Evolutionary conservation across 108 stramenopile species (phyloP), one percentile per base, ranked within the genome.

Genomic region (Pseudonitzschia pungens): DNA sequence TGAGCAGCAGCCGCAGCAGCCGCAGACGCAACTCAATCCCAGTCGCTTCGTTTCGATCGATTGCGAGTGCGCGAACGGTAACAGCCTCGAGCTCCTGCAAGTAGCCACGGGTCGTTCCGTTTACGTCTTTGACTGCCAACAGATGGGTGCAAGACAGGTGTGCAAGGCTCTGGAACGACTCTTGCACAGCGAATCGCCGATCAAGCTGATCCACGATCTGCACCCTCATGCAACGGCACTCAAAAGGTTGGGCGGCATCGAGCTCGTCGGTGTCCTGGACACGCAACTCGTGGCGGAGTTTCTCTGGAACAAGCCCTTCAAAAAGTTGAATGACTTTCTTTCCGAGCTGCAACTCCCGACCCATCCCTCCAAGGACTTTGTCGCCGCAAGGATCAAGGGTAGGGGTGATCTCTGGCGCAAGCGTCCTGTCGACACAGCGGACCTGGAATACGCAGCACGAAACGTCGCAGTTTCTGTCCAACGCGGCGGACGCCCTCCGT

Each of bases 181-280:
- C 20, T 41, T 74, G 51, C 21, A 0, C 7, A 40, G 26, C 28
- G 27, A 57, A 53, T 22, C 32, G 4, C 64, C 55, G 5, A 53
- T 68, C 26, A 74, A 74, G n/a, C 32, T 74, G 32, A 43, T 74
- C 9, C 74, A 74, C 54, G 66, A 74, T 57, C 53, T 74, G 8
- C 74, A 55, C 52, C 9, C 41, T n/a, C 55, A 74, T 0, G 74
- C 66, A 8, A 18, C 42, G 27, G 74, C 74, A 42, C 28, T 64
- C 1, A 20, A 42, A 24, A 32, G 27, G 31, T 42, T 41, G 15
- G 40, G 40, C 7, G 32, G 26, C 54, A 40, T 44, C n/a, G 18
- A 42, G 11, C 54, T 56, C 15, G 10, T 36, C 15, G 0, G n/a
- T 41, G 45, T 32, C 33, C 22, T 73, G 4, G 71, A 72, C 26